A percentile compares a stretch with the other conserved stretches of the same genome.
phyloP scores from a whole-genome alignment of 2,329 filamentous ascomycete genomes.

The Exophiala dermatitidis region DNA sequence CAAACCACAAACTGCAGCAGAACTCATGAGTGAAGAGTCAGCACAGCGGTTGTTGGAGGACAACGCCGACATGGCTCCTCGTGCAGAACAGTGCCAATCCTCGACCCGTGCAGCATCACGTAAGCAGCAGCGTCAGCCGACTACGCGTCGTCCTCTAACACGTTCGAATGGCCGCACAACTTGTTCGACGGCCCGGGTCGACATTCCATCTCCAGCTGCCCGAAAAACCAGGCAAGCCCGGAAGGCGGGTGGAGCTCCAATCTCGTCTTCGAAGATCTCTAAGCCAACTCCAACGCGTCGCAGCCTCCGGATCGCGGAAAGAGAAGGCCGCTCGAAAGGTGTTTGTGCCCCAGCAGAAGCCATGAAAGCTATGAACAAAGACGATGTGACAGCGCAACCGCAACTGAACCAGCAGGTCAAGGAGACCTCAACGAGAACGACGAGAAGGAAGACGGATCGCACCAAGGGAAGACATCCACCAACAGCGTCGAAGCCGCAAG shows the following conservation, averaged over 20 bases:
- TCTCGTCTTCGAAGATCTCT: slow-evolving; percentile 3
- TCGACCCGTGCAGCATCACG: slow-evolving; percentile 7
- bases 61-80: slow-evolving; percentile 6
- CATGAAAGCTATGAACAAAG: slow-evolving; percentile 2
- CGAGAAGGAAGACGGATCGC: slow-evolving; percentile 4
- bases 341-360: neutral
- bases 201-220: slow-evolving; percentile 1
- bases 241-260: slow-evolving; percentile 2
- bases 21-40: slow-evolving; percentile 1
- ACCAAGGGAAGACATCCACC: slow-evolving; percentile 3
- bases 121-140: slow-evolving; percentile 7
- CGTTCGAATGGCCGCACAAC: slow-evolving; percentile 36
- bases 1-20: neutral
- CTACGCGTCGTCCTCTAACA: slow-evolving; percentile 1
- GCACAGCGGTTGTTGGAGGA: slow-evolving; percentile 5
- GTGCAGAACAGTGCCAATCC: slow-evolving; percentile 1
- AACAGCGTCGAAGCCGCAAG: slow-evolving; percentile 8
- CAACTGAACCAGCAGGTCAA: neutral
- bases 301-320: slow-evolving; percentile 4
- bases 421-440: slow-evolving; percentile 3
- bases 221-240: neutral
- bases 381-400: neutral
- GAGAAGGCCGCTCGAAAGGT: slow-evolving; percentile 2
- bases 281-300: slow-evolving; percentile 8
- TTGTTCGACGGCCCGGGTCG: slow-evolving; percentile 43